Evolutionary conservation across 352 stramenopile genomes (phyloP), one percentile per base, ranked within the genome.

Genomic region (Phytophthora litchii): DNA sequence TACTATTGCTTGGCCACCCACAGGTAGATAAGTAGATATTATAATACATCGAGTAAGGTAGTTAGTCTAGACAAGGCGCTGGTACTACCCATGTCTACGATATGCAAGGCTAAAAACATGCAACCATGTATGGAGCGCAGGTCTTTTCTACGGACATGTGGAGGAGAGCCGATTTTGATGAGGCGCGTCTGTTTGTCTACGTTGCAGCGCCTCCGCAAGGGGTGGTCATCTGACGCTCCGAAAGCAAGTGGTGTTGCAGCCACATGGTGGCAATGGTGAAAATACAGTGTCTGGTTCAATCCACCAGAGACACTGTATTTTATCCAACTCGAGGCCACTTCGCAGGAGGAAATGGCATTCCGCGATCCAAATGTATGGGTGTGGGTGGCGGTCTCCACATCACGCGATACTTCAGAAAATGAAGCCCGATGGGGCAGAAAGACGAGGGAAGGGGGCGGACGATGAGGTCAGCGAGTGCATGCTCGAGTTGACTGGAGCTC

Each of bases 71-170:
- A 27, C 23, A 27, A 27, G 5, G 23, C 3, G 23, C 23, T 27
- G 23, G 23, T 27, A 27, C 23, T 27, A 27, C 23, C 23, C 23
- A 27, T 27, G 23, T 27, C 23, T 27, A 31, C 35, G 29, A 40
- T 16, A n/a, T 35, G 32, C n/a, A 27, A 44, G 34, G 44, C 25
- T 32, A 59, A 21, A 60, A 52, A 60, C 19, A 25, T 42, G 54
- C 43, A 50, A 40, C 50, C 32, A 21, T 23, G 40, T 23, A 51
- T 58, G 45, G 55, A 57, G 46, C 20, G 34, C 31, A 25, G 27
- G 40, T 40, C 54, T 60, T 60, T 60, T 59, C 47, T 45, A 45
- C 54, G 19, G 48, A 57, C 55, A 58, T 64, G 46, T 64, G 55
- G 46, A 51, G 52, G 52, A 52, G 20, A 32, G 16, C 29, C 51